These are phyloP conservation scores for Neocatenulostroma microsporum DNA, from an alignment of 2,329 filamentous ascomycete species.

Conservation along the genomic window DNA sequence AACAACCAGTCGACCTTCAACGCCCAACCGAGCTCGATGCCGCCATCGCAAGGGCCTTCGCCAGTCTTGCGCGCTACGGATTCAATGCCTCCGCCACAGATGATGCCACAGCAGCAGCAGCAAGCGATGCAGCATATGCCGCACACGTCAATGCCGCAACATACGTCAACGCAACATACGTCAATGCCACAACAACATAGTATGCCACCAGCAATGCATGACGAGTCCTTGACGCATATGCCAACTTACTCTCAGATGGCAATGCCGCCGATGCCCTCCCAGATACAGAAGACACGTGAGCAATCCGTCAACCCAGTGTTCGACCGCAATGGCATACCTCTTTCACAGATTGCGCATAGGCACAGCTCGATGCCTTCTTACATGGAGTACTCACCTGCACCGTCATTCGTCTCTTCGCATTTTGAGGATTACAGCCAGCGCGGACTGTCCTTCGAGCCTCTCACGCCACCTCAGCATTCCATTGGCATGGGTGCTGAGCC, in stretches of 20 bases:
- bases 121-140: slow-evolving; percentile 37
- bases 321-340: slow-evolving; percentile 82
- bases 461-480: slow-evolving; percentile 90
- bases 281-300: slow-evolving; percentile 73
- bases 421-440: slow-evolving; percentile 97
- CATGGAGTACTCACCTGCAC: slow-evolving; percentile 95
- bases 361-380: slow-evolving; percentile 99
- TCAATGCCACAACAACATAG: slow-evolving; percentile 27
- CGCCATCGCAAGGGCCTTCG: slow-evolving; percentile 72
- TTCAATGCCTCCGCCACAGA: slow-evolving; percentile 84
- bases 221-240: slow-evolving; percentile 54
- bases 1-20: slow-evolving; percentile 91
- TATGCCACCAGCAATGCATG: slow-evolving; percentile 45
- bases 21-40: slow-evolving; percentile 27
- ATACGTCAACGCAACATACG: too few relatives aligned
- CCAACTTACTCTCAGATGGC: slow-evolving; percentile 65
- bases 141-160: slow-evolving; percentile 17
- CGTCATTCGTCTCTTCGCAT: slow-evolving; percentile 96
- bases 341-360: slow-evolving; percentile 76
- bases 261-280: slow-evolving; percentile 64
- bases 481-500: slow-evolving; percentile 79
- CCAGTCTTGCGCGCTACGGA: slow-evolving; percentile 86
- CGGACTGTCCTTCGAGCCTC: slow-evolving; percentile 90
- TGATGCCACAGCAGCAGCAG: slow-evolving; percentile 53
- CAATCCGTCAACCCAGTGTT: slow-evolving; percentile 70